phyloP scores from a whole-genome alignment of 306 rosid genomes.

The Corylus avellana region DNA sequence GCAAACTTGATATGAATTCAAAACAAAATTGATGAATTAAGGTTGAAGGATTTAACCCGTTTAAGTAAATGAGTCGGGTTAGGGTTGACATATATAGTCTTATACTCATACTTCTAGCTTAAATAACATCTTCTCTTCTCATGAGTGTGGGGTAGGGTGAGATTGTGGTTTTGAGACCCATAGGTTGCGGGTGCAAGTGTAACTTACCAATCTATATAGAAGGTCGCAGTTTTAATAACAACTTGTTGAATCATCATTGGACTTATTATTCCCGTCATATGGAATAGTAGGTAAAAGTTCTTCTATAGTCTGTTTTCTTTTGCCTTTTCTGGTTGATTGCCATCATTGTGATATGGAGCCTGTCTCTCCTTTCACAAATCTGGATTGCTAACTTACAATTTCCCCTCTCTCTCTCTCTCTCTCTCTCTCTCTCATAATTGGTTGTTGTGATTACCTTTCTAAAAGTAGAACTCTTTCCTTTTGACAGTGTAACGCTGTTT shows the following conservation, averaged over 20 bases:
- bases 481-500: constrained; percentile 80
- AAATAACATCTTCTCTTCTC: background rate
- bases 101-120: background rate
- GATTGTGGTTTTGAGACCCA: background rate
- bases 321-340: background rate
- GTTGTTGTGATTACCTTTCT: background rate
- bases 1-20: too few relatives aligned
- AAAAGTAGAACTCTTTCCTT: background rate
- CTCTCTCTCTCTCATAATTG: background rate
- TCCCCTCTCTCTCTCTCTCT: background rate
- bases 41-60: too few relatives aligned
- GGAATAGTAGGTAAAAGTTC: background rate
- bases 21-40: too few relatives aligned
- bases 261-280: background rate
- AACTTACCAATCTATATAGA: background rate
- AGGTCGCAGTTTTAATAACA: background rate
- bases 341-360: background rate
- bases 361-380: background rate
- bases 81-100: too few relatives aligned
- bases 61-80: too few relatives aligned
- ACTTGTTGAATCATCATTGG: background rate
- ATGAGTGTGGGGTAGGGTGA: background rate
- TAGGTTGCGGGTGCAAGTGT: background rate
- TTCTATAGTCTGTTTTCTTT: background rate
- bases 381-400: background rate